Base-by-base conservation (phyloP, 2,329 filamentous ascomycete species). In the Penicillium sumatraense region DNA sequence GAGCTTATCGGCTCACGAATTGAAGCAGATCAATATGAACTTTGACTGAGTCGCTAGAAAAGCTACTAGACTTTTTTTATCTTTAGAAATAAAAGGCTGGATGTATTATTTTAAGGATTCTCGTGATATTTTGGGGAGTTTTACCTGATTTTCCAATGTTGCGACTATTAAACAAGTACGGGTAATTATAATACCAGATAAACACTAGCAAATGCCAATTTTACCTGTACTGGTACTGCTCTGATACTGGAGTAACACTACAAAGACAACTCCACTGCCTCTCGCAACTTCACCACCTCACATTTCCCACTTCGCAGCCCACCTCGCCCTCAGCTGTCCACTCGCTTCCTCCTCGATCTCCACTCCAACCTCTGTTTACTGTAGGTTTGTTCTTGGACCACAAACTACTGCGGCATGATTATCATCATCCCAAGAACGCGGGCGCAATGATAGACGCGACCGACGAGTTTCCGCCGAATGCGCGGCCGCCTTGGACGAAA, bases 401-500 rank as follows among this genome's bases (percentile, higher is more conserved):
- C 49, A n/a, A 10, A 18, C 16, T 33, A 18, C 21, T 38, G 36
- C 54, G 49, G 35, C 42, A 41, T 54, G 45, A 23, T 49, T 41
- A 50, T 51, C 38, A 26, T 44, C 23, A 42, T 49, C 33, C 18
- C 53, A 56, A 35, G 49, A 51, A 47, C 52, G 49, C 57, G 51
- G 54, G 57, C 56, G 60, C 58, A 62, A 65, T 60, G 56, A 73
- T 75, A 68, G 66, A 71, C 54, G 59, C 61, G 50, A 62, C 54
- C 54, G 60, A 65, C 29, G 59, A 61, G 49, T 59, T 63, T 54
- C 54, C 60, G 36, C 57, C 68, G 36, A 64, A 65, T 51, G 52
- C 58, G 45, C 57, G 65, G 42, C 47, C 57, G 50, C 60, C 54
- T 38, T 61, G 65, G 57, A 67, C 54, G 41, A 57, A 62, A 16